Evolutionary conservation across 2,329 filamentous ascomycete species (phyloP).

Genomic region (Dryadomyces quercus-mongolicae): DNA sequence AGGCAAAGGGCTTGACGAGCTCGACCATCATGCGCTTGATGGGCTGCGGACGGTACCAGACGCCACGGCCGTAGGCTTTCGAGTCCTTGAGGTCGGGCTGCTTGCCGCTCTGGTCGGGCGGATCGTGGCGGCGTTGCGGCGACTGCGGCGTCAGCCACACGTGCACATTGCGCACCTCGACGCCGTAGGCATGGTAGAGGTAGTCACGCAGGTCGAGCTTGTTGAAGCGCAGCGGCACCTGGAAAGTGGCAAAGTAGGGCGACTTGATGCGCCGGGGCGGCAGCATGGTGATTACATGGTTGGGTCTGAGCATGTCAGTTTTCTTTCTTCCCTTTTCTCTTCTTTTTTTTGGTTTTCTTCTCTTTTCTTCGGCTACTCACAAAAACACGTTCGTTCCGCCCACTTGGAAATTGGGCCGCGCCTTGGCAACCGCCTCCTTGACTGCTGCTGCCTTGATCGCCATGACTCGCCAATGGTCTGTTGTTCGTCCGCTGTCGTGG

Average conservation of each 20-base stretch:
- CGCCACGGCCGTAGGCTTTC: slow-evolving; percentile 22
- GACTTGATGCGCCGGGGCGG: slow-evolving; percentile 57
- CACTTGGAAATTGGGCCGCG: slow-evolving; percentile 28
- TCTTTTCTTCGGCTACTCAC: slow-evolving; percentile 24
- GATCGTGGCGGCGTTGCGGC: slow-evolving; percentile 40
- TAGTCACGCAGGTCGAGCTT: slow-evolving; percentile 97
- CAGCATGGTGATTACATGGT: slow-evolving; percentile 69
- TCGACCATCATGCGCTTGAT: slow-evolving; percentile 94
- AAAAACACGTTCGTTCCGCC: slow-evolving; percentile 44
- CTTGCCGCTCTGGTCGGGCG: slow-evolving; percentile 15
- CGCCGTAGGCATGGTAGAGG: slow-evolving; percentile 73
- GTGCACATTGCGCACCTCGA: slow-evolving; percentile 61
- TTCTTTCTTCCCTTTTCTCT: not conserved
- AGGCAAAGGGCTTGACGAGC: slow-evolving; percentile 76
- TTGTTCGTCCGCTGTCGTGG: not conserved
- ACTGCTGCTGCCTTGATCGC: slow-evolving; percentile 22
- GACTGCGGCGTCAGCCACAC: slow-evolving; percentile 65
- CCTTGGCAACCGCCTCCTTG: slow-evolving; percentile 22
- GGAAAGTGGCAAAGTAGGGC: slow-evolving; percentile 76
- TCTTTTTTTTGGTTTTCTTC: not conserved
- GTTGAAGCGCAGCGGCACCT: slow-evolving; percentile 82
- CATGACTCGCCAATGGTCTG: slow-evolving; percentile 9
- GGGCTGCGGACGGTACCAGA: slow-evolving; percentile 56
- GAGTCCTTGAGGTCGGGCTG: not conserved
- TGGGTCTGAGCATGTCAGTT: slow-evolving; percentile 44